These are phyloP conservation scores for Chaetothyriales sp. DNA, from an alignment of 2,329 filamentous ascomycete species.

Conservation along the genomic window DNA sequence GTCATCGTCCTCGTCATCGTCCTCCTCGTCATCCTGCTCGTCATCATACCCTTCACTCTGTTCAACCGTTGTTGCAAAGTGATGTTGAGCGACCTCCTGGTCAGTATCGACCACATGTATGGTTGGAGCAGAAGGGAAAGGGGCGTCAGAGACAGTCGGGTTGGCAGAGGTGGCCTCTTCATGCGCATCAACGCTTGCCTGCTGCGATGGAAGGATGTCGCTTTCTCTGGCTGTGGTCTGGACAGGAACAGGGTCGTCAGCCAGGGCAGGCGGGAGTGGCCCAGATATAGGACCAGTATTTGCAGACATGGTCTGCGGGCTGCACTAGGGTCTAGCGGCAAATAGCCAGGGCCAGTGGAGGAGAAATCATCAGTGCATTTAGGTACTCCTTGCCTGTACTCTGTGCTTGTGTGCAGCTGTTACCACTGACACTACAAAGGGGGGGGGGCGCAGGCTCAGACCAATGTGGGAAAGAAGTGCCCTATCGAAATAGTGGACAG, in stretches of 20 bases:
- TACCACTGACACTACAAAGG: neutral
- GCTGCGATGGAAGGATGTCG: neutral
- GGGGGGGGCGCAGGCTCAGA: too few species aligned
- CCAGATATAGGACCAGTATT: neutral
- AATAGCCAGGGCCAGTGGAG: neutral
- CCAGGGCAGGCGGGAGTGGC: neutral
- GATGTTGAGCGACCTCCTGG: neutral
- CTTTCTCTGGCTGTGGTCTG: neutral
- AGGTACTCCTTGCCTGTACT: neutral
- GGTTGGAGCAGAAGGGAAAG: neutral
- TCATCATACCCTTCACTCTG: neutral
- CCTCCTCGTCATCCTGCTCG: neutral
- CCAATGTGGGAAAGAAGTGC: too few species aligned
- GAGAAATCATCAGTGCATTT: neutral
- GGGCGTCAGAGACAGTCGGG: too few species aligned
- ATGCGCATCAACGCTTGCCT: neutral
- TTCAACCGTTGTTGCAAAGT: neutral
- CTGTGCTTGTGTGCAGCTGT: neutral
- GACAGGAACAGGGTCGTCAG: neutral
- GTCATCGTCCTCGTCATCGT: neutral
- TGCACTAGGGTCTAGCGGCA: neutral
- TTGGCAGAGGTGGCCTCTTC: neutral
- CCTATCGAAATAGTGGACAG: too few species aligned
- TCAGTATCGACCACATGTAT: neutral
- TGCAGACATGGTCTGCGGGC: neutral